Base-by-base conservation (phyloP, 2,329 filamentous ascomycete species). In the Ceratocystis cubensis region DNA sequence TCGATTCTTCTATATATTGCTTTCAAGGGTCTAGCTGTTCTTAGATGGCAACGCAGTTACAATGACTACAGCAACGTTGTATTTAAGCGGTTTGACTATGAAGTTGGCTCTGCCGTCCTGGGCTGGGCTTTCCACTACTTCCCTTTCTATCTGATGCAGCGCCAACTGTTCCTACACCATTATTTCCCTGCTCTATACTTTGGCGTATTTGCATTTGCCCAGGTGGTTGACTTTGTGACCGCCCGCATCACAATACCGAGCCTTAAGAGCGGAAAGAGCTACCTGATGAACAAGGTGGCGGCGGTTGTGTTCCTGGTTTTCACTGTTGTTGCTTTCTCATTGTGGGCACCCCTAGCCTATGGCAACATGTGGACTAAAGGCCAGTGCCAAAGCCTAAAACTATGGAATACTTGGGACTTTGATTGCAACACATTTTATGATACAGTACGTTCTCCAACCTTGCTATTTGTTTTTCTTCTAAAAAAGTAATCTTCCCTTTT, bases 101-200 rank as follows among this genome's bases (percentile, higher is more conserved):
- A 99, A 77, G 85, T 97, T 68, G 94, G 94, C 69, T 90, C 86
- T 65, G 91, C 86, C 20, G 88, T 96, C 41, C 83, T 99, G 7
- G 94, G 89, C 71, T 99, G 94, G 94, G 91, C 89, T 61, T 88
- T 99, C 76, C 94, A 99, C 78, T 99, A 96, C 80, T 97, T 99
- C 81, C 94, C 94, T 10, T 99, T 99, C 80, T 99, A 86, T 79
- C 83, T 99, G 67, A 97, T 99, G 94, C 86, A 94, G 74, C 91
- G 94, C 72, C 94, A 99, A 78, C 86, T 99, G 45, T 99, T 99
- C 82, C 81, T 99, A 69, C 94, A 99, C 76, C 94, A 99, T 78
- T 99, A 99, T 77, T 94, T 99, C 77, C 94, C 94, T 0, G 94
- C 94, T 1, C 84, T 99, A 15, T 96, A 96, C 79, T 99, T 99